phyloP scores from a whole-genome alignment of 371 early-diverging fungal genomes.

The Amoeboaphelidium occidentale region DNA sequence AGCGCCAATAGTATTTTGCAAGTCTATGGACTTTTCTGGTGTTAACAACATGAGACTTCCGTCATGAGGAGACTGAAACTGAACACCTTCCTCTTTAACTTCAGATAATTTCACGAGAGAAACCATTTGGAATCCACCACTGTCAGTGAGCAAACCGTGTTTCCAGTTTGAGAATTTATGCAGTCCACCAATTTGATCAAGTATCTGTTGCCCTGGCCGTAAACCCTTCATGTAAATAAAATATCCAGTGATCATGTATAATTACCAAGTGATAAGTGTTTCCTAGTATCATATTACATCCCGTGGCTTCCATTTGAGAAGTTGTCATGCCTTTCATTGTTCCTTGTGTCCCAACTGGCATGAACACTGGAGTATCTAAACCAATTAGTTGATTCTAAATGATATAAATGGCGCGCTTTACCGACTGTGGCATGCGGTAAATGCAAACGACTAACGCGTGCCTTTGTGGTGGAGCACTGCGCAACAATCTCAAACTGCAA shows the following conservation, averaged over 20 bases:
- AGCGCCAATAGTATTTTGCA: conserved; percentile 84
- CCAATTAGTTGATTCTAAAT: no score
- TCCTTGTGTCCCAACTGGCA: conserved; percentile 96
- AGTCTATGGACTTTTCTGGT: conserved; percentile 77
- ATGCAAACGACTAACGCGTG: conserved; percentile 46
- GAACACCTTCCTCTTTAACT: conserved; percentile 78
- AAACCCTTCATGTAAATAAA: conserved; percentile 35
- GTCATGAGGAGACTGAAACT: conserved; percentile 65
- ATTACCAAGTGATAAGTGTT: conserved; percentile 42
- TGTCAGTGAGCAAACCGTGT: conserved; percentile 61
- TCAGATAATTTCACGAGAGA: conserved; percentile 55
- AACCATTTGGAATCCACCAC: conserved; percentile 92
- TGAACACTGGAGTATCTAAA: conserved; percentile 75
- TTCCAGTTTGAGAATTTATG: conserved; percentile 77
- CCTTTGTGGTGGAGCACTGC: conserved; percentile 70
- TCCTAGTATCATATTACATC: conserved; percentile 71
- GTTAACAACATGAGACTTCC: conserved; percentile 61
- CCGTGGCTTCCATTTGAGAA: conserved; percentile 46
- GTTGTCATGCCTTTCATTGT: conserved; percentile 69
- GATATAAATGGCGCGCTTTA: no score
- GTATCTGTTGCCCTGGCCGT: conserved; percentile 45
- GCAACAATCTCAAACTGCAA: conserved; percentile 40
- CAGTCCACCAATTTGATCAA: conserved; percentile 50
- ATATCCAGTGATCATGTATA: conserved; percentile 3
- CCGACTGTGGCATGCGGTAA: conserved; percentile 64